Evolutionary conservation across 805 yeast genomes (phyloP).

Genomic region (Metschnikowia colocasiae): DNA sequence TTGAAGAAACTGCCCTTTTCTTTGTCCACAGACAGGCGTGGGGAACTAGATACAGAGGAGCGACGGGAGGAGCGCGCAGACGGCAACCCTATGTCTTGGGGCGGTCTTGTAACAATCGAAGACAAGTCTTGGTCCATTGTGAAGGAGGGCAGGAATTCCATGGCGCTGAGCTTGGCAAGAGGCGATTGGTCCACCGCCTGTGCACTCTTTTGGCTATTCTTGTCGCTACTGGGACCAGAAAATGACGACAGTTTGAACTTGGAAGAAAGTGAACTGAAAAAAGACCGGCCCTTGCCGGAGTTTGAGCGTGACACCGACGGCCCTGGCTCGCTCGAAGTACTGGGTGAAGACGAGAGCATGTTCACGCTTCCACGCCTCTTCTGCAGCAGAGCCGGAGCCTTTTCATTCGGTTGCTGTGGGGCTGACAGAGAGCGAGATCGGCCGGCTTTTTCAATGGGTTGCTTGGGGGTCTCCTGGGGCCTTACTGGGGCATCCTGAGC

Average conservation of each 20-base stretch:
- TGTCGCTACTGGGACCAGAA: constrained; percentile 6
- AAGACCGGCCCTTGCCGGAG: constrained; percentile 17
- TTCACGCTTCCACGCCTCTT: constrained; percentile 14
- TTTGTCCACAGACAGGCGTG: constrained; percentile 15
- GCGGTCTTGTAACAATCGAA: constrained; percentile 24
- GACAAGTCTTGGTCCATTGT: constrained; percentile 22
- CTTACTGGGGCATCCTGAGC: not conserved
- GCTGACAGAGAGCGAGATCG: constrained; percentile 27
- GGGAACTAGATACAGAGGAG: constrained; percentile 8
- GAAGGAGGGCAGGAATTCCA: constrained; percentile 5
- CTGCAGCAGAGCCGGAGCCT: constrained; percentile 4
- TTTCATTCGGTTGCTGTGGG: constrained; percentile 12
- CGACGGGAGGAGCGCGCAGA: constrained; percentile 11
- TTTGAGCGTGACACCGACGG: constrained; percentile 6
- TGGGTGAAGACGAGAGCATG: not conserved
- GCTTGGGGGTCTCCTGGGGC: not conserved
- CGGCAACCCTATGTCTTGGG: constrained; percentile 23
- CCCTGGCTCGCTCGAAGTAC: not conserved
- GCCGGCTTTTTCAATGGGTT: not conserved
- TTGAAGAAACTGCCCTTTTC: constrained; percentile 18
- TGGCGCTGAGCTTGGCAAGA: constrained; percentile 2
- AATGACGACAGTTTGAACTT: constrained; percentile 31
- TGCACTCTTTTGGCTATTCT: constrained; percentile 6
- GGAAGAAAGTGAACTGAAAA: constrained; percentile 39
- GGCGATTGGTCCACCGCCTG: constrained; percentile 1